Evolutionary conservation across 139 green algal genomes (phyloP), one percentile per base, ranked within the genome.

Genomic region (Volvox reticuliferus): DNA sequence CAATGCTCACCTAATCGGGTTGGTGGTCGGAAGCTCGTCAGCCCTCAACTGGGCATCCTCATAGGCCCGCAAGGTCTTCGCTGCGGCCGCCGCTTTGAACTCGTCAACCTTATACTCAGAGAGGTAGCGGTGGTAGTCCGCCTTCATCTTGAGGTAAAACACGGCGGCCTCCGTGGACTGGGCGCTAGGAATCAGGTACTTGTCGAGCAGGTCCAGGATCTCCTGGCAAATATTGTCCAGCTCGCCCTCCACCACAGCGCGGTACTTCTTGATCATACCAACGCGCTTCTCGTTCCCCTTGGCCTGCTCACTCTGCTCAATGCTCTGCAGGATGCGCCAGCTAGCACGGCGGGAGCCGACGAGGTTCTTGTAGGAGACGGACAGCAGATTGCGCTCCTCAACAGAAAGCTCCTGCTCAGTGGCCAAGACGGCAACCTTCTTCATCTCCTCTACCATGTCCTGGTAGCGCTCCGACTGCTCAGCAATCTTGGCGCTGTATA

Each of bases 81-180:
- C 98, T 2, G 98, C 98, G 21, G 97, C 97, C 63, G 98, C 97
- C 96, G 99, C 98, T 82, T 97, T 94, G 82, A 98, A 97, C 33
- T 92, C 91, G 26, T 96, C 96, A 14, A 88, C 32, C 97, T 99
- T 99, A 96, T 99, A 99, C 97, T 99, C 98, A 19, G 98, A 98
- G 50, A 99, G 95, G 95, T 99, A 99, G 67, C 98, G 96, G 92
- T 99, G 98, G 95, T 99, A 99, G 93, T 99, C 98, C 55, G 97
- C 98, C 91, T 97, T 97, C 95, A 97, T 96, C 94, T 97, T 97
- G 79, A 98, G 95, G 95, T 99, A 99, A 94, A 99, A 99, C 35
- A 99, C 98, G 92, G 99, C 98, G 77, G 96, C 98, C 96, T 99
- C 98, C 69, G 97, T 97, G 22, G 94, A 97, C 82, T 94, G 96